A percentile compares a stretch with the other conserved stretches of the same genome.
Evolutionary conservation across 2,329 filamentous ascomycete genomes (phyloP).

Genomic region (Cercospora sojina): DNA sequence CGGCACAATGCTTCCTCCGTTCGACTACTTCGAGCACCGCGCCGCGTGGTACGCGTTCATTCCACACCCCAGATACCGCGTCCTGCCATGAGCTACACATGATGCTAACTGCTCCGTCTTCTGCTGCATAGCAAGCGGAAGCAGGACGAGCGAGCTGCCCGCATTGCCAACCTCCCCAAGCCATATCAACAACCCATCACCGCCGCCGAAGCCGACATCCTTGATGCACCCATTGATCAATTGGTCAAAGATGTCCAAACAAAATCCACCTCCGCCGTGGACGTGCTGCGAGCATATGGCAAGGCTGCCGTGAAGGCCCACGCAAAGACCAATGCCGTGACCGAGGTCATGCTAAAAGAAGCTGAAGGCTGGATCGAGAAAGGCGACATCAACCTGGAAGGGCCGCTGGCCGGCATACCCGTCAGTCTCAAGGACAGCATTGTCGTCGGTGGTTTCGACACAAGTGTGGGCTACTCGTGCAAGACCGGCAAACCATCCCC

Average conservation of each 20-base stretch:
- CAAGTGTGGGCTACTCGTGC: conserved; percentile 74
- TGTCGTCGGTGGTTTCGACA: conserved; percentile 78
- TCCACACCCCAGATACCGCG: neutral
- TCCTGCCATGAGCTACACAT: neutral
- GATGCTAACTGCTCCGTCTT: conserved; percentile 1
- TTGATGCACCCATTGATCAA: conserved; percentile 71
- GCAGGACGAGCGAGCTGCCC: conserved; percentile 69
- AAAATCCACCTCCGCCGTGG: conserved; percentile 62
- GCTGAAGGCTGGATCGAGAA: conserved; percentile 69
- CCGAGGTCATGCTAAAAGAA: conserved; percentile 77
- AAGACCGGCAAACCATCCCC: conserved; percentile 65
- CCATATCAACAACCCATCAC: conserved; percentile 67
- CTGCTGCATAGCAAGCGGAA: conserved; percentile 65
- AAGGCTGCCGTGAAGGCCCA: conserved; percentile 84
- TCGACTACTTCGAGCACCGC: conserved; percentile 69
- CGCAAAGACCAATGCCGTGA: conserved; percentile 82
- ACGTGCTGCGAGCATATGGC: conserved; percentile 80
- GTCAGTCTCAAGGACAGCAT: conserved; percentile 78
- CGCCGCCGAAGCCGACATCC: conserved; percentile 62
- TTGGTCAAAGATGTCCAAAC: conserved; percentile 76
- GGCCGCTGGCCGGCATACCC: conserved; percentile 82
- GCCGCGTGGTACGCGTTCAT: conserved; percentile 62
- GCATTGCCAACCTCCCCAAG: conserved; percentile 65
- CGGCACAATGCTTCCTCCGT: conserved; percentile 43
- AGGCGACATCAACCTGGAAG: conserved; percentile 67